Conservation (phyloP, 352 stramenopile genomes). For the Globisporangium lucens region DNA sequence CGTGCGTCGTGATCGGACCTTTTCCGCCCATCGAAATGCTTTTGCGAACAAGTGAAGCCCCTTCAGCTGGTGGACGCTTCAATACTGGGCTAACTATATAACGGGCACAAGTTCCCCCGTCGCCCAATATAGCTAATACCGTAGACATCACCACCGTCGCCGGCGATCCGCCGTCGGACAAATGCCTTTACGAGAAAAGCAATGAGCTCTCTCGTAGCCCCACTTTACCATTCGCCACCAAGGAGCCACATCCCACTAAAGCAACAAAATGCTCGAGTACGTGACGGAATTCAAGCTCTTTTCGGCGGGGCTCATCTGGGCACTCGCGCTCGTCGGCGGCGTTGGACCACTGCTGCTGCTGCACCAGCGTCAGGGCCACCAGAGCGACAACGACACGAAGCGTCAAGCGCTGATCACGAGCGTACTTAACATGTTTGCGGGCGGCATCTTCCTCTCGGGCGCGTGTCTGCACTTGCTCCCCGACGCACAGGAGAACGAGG, state of each 20-base stretch:
- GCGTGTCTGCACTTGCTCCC: constrained; percentile 80
- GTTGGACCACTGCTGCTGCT: constrained; percentile 48
- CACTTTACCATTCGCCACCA: constrained; percentile 8
- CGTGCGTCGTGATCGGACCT: background rate
- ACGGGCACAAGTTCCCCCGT: background rate
- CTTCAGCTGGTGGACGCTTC: no score
- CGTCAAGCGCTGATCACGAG: constrained; percentile 20
- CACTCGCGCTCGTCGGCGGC: constrained; percentile 50
- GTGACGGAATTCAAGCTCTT: constrained; percentile 67
- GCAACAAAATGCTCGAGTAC: constrained; percentile 25
- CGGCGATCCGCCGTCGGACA: constrained; percentile 11
- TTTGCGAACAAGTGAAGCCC: no score
- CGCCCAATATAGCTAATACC: background rate
- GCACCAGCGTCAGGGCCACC: constrained; percentile 27
- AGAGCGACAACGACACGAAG: constrained; percentile 19
- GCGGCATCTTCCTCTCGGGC: constrained; percentile 75
- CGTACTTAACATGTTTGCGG: constrained; percentile 79
- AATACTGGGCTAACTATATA: background rate
- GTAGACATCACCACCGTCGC: no score
- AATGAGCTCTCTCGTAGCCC: background rate
- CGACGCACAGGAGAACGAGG: constrained; percentile 64
- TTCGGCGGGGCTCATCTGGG: constrained; percentile 53
- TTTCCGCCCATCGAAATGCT: constrained; percentile 2
- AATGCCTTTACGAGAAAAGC: constrained; percentile 2
- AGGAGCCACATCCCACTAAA: background rate